Conservation (phyloP, 768 basidiomycete genomes). For the Boletus sp. region DNA sequence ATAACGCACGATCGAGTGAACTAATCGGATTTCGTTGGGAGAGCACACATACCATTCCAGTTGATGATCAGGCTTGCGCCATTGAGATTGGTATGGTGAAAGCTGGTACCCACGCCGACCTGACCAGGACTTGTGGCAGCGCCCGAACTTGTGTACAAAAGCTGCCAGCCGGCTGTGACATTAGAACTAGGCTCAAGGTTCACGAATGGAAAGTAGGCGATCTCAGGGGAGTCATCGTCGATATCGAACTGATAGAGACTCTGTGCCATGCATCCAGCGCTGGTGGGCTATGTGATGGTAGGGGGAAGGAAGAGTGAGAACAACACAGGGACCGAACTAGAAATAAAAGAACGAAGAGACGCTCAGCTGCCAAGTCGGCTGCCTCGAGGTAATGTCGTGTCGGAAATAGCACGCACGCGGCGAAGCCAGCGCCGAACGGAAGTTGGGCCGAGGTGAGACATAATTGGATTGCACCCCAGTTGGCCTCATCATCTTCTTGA, state of each 20-base stretch:
- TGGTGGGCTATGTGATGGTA: constrained; percentile 5
- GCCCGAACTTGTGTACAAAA: constrained; percentile 53
- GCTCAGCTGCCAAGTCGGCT: constrained; percentile 18
- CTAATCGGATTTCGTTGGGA: not conserved
- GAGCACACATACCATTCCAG: constrained; percentile 57
- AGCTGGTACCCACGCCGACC: constrained; percentile 53
- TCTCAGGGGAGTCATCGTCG: constrained; percentile 65
- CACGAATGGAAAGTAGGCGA: constrained; percentile 58
- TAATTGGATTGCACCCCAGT: not conserved
- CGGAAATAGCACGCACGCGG: constrained; percentile 21
- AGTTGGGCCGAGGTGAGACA: not conserved
- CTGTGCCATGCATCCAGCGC: constrained; percentile 36
- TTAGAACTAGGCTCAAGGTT: constrained; percentile 53
- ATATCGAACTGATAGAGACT: constrained; percentile 41
- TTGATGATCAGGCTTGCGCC: constrained; percentile 54
- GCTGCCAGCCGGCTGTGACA: constrained; percentile 63
- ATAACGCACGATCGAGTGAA: constrained; percentile 1
- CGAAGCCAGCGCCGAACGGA: constrained; percentile 4
- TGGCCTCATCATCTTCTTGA: no score
- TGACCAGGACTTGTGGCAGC: constrained; percentile 42
- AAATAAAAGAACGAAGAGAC: constrained; percentile 16
- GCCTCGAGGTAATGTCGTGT: constrained; percentile 34
- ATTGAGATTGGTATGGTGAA: constrained; percentile 60
- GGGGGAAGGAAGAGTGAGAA: constrained; percentile 13
- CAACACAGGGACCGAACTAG: not conserved